A percentile compares a stretch with the other conserved stretches of the same genome.
These are phyloP conservation scores for Micractinium sp. DNA, from an alignment of 139 green algal species.

Conservation along the genomic window DNA sequence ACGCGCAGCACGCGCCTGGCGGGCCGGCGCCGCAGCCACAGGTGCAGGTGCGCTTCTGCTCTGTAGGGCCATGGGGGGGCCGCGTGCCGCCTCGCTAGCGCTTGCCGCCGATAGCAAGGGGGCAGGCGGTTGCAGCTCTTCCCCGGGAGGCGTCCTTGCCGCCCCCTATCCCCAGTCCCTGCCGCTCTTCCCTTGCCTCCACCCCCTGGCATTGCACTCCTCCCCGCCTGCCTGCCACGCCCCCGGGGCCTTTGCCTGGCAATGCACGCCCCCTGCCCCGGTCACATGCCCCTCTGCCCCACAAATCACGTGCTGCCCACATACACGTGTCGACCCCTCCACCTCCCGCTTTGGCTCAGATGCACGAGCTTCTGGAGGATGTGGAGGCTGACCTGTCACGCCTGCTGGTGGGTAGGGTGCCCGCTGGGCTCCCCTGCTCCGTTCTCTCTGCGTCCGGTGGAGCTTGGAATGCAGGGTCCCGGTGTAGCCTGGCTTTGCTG, in stretches of 20 bases:
- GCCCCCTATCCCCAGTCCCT: no score
- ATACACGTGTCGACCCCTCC: no score
- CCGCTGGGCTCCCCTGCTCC: not conserved
- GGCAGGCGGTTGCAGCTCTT: not conserved
- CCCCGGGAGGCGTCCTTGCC: not conserved
- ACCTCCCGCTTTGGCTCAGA: not conserved
- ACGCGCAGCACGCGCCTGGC: not conserved
- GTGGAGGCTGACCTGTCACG: not conserved
- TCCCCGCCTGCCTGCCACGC: no score
- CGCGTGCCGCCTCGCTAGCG: no score
- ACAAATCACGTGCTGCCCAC: no score
- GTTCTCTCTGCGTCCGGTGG: not conserved
- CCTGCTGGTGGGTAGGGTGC: not conserved
- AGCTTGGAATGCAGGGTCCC: not conserved
- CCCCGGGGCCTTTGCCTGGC: no score
- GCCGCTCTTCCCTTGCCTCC: no score
- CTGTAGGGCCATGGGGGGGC: no score
- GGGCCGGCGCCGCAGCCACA: not conserved
- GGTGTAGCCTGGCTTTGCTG: no score
- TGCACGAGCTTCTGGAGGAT: constrained; percentile 1
- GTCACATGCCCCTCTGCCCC: no score
- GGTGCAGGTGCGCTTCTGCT: not conserved
- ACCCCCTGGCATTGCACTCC: no score
- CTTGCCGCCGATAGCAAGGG: not conserved
- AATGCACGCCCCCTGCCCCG: no score